Conservation (phyloP, 148 eudicot genomes). For the Rhododendron ovatum region DNA sequence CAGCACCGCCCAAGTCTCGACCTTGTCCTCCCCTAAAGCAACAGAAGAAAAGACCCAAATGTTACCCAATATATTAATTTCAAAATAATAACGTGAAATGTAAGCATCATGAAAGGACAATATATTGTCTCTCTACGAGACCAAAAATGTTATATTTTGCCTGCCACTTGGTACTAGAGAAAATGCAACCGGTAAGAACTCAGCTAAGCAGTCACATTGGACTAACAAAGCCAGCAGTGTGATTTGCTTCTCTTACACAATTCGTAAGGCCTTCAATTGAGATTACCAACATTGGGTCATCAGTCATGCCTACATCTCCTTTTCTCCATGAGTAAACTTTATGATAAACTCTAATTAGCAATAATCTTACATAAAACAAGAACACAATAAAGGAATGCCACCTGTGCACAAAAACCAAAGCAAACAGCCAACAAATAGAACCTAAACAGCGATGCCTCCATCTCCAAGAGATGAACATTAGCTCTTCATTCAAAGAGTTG, state of each 20-base stretch:
- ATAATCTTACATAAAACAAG: background rate
- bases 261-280: background rate
- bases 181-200: background rate
- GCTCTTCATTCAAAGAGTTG: background rate
- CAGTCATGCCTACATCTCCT: background rate
- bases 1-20: constrained; percentile 61
- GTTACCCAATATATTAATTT: background rate
- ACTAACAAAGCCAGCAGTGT: background rate
- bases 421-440: background rate
- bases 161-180: background rate
- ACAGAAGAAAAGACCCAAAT: constrained; percentile 10
- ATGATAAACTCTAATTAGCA: background rate
- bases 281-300: background rate
- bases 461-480: background rate
- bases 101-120: background rate
- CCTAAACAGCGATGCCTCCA: background rate
- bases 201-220: background rate
- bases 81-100: background rate
- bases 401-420: background rate
- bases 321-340: background rate
- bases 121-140: background rate
- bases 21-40: constrained; percentile 74
- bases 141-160: background rate
- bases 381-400: background rate
- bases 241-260: background rate